These are phyloP conservation scores for Microsporum canis DNA, from an alignment of 2,329 filamentous ascomycete species.

Conservation along the genomic window DNA sequence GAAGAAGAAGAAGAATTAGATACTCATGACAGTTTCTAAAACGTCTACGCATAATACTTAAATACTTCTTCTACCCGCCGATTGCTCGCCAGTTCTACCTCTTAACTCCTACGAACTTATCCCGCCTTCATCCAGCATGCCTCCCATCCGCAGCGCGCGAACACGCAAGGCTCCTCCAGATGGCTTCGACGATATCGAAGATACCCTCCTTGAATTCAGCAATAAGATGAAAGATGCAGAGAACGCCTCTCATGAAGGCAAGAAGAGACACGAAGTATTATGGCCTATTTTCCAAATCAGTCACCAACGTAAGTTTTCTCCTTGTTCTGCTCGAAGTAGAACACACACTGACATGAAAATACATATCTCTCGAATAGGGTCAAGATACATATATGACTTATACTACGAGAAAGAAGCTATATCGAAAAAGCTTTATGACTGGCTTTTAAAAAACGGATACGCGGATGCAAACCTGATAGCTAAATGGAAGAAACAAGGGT, in stretches of 20 bases:
- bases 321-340: not conserved
- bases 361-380: constrained; percentile 33
- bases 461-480: constrained; percentile 92
- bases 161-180: constrained; percentile 54
- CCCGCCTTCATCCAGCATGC: constrained; percentile 36
- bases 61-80: too few species aligned
- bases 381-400: constrained; percentile 88
- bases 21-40: not conserved
- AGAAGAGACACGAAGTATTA: constrained; percentile 80
- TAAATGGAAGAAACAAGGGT: constrained; percentile 99
- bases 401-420: constrained; percentile 98
- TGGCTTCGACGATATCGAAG: constrained; percentile 58
- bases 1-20: not conserved
- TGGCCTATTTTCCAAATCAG: constrained; percentile 98
- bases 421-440: constrained; percentile 83
- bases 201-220: constrained; percentile 54
- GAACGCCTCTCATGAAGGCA: constrained; percentile 65
- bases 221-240: constrained; percentile 71
- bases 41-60: too few species aligned
- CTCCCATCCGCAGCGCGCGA: constrained; percentile 48
- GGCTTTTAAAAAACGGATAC: constrained; percentile 91
- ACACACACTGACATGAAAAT: not conserved
- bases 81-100: too few species aligned
- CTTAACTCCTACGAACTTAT: not conserved
- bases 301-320: constrained; percentile 59